Conservation (phyloP, 352 stramenopile genomes). For the Phytophthora citrophthora region DNA sequence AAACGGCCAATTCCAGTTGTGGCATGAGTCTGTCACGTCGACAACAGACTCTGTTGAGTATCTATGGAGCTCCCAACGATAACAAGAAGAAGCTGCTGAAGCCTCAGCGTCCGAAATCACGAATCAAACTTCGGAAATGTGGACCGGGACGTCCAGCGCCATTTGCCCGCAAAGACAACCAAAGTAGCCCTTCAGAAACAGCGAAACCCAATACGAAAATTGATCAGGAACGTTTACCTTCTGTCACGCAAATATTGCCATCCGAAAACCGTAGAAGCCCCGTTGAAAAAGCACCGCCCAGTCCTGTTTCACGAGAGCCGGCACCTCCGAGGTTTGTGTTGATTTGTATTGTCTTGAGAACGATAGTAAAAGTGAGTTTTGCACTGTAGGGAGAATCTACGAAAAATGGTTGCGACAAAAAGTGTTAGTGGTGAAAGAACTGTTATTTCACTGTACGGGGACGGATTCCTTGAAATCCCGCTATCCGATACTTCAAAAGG, state of each 20-base stretch:
- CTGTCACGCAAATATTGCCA: neutral
- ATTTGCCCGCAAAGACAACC: neutral
- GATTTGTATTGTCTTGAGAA: neutral
- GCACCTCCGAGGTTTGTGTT: neutral
- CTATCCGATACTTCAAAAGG: conserved; percentile 2
- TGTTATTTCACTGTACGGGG: conserved; percentile 57
- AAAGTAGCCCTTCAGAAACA: neutral
- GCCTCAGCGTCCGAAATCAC: conserved; percentile 11
- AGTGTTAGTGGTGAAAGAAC: neutral
- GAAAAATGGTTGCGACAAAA: neutral
- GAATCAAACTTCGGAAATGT: neutral
- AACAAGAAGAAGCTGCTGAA: conserved; percentile 5
- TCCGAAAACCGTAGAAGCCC: neutral
- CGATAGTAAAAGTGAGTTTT: neutral
- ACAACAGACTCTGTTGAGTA: conserved; percentile 40
- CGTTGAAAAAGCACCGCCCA: neutral
- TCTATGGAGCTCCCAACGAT: conserved; percentile 32
- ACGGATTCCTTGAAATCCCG: conserved; percentile 58
- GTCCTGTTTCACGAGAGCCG: too few species aligned
- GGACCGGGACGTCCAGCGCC: neutral
- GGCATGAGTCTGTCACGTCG: conserved; percentile 33
- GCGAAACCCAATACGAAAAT: neutral
- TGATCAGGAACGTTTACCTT: neutral
- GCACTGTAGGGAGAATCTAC: neutral
- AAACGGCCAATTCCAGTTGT: neutral